These are phyloP conservation scores for Parathielavia appendiculata DNA, from an alignment of 495 filamentous ascomycete species.

Conservation along the genomic window DNA sequence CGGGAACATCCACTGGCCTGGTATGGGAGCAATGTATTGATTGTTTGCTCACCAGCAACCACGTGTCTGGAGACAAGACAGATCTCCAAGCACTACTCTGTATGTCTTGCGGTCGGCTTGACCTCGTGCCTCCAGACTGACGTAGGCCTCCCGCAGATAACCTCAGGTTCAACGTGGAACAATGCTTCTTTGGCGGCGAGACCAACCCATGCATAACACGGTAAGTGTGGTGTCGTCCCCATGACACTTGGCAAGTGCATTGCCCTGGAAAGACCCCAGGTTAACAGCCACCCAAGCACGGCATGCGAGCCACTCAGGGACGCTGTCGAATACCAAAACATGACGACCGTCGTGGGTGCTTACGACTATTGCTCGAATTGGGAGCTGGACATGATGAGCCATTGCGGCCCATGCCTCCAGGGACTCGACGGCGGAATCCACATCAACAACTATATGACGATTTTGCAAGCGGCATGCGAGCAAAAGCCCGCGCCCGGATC, in stretches of 20 bases:
- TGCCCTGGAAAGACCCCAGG: neutral
- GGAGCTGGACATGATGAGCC: conserved; percentile 28
- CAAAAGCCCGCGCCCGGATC: conserved; percentile 36
- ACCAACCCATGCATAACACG: conserved; percentile 38
- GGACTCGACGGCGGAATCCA: conserved; percentile 22
- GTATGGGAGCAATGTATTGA: conserved; percentile 41
- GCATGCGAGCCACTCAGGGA: conserved; percentile 37
- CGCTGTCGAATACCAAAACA: conserved; percentile 36
- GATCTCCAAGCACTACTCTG: conserved; percentile 41
- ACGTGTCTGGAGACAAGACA: conserved; percentile 26
- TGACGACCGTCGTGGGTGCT: conserved; percentile 28
- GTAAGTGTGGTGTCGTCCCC: conserved; percentile 26
- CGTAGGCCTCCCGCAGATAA: conserved; percentile 34
- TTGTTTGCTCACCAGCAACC: conserved; percentile 40
- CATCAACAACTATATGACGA: conserved; percentile 42
- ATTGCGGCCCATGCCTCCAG: conserved; percentile 36
- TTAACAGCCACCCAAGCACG: conserved; percentile 29
- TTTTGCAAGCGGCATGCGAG: conserved; percentile 45
- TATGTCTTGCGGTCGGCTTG: conserved; percentile 24
- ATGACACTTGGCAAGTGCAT: neutral
- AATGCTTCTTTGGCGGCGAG: conserved; percentile 35
- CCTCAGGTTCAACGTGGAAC: conserved; percentile 37
- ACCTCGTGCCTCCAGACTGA: neutral
- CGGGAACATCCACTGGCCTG: conserved; percentile 24
- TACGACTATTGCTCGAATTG: conserved; percentile 42